Evolutionary conservation across 257 asterid genomes (phyloP), one percentile per base, ranked within the genome.

Genomic region (Leptodermis oblonga): DNA sequence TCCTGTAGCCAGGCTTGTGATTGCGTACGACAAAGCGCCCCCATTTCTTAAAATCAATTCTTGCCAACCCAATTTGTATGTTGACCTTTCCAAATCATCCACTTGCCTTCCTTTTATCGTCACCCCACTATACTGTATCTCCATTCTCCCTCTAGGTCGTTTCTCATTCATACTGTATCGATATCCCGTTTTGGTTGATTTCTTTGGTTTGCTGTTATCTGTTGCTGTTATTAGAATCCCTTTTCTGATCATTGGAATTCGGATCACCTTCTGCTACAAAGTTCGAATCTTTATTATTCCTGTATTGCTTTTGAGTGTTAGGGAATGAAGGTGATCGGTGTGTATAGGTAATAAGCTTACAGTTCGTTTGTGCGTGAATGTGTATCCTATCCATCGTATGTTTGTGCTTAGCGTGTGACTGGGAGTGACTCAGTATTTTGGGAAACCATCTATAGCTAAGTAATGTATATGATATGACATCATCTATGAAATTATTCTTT

Each of bases 71-170:
- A 42, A 41, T 41, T 42, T 42, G 62, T 42, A 65, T 55, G 42
- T 65, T 42, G 65, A 31, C 76, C 61, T 26, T 55, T 65, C 56
- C 37, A 30, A 72, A 26, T 52, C 76, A 1, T 4, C 56, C 12
- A 25, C 64, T 37, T 18, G 46, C n/a, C 65, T 37, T n/a, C 71
- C n/a, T 31, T n/a, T 45, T 34, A 31, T 36, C 60, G 25, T n/a
- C 56, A 5, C 45, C 67, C 65, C 26, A 33, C 59, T 12, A 22
- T 0, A 1, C 30, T 49, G 33, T 43, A 41, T 42, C 25, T 45
- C 37, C 39, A 10, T 65, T 31, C 55, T 49, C 22, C n/a, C 43
- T 13, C 30, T 43, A 9, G 18, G 46, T 6, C 22, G 51, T 23
- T 2, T 0, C 17, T 18, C 30, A 36, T 20, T 4, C 67, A 2